A percentile compares a stretch with the other conserved stretches of the same genome.
Conservation (phyloP, 1,139 yeast species). For the Protomyces lactucae-debilis region DNA sequence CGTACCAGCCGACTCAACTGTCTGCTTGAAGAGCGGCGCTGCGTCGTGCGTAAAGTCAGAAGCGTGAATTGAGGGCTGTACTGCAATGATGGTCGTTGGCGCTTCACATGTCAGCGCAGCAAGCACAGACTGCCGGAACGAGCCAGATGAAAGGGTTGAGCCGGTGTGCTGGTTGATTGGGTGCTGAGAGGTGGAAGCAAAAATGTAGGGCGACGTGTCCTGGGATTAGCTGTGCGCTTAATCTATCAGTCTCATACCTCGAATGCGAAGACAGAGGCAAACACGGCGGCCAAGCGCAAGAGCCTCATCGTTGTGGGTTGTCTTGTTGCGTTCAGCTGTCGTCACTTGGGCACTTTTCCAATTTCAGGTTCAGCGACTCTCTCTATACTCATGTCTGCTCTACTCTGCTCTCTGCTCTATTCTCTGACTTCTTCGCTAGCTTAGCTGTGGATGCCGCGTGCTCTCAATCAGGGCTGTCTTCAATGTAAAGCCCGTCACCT, state of each 20-base stretch:
- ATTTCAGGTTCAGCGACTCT: too few relatives aligned
- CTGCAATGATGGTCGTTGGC: conserved; percentile 10
- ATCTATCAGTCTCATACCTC: background rate
- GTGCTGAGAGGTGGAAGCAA: conserved; percentile 5
- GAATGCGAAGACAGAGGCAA: background rate
- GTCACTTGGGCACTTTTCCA: too few relatives aligned
- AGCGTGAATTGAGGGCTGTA: conserved; percentile 21
- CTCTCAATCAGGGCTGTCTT: background rate
- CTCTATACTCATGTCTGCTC: too few relatives aligned
- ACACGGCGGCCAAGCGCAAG: background rate
- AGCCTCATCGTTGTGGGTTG: background rate
- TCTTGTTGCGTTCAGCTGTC: background rate
- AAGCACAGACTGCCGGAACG: conserved; percentile 12
- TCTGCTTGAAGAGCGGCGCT: conserved; percentile 14
- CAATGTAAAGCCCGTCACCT: background rate
- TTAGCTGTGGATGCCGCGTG: background rate
- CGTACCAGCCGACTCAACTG: conserved; percentile 15
- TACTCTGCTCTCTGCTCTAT: background rate
- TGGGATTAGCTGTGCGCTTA: background rate
- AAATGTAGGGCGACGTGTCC: conserved; percentile 22
- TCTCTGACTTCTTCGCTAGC: background rate
- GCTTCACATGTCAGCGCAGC: conserved; percentile 15
- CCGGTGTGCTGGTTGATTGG: conserved; percentile 2
- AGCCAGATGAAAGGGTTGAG: conserved; percentile 11
- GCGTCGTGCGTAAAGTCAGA: conserved; percentile 16